Percentiles rank a stretch among this genome's conserved stretches.
Conservation (phyloP, 2,329 filamentous ascomycete species). For the Colletotrichum endophyticum region DNA sequence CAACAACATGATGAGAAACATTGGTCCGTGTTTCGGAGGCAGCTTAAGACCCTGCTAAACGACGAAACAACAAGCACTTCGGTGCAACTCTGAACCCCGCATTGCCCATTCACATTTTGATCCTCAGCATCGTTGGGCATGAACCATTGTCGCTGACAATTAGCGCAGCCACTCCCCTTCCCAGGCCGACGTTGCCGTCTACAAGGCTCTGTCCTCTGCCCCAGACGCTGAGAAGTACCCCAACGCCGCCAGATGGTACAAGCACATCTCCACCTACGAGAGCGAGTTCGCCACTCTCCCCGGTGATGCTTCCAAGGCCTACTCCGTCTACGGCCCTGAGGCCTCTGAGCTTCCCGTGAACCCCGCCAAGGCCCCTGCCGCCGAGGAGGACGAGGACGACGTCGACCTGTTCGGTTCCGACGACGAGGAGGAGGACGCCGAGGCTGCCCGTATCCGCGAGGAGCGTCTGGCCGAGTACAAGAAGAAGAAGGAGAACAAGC, state of each 20-base stretch:
- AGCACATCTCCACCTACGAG: constrained; percentile 94
- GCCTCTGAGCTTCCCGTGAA: constrained; percentile 77
- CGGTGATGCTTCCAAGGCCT: constrained; percentile 88
- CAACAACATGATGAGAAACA: constrained; percentile 76
- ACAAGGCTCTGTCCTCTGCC: constrained; percentile 81
- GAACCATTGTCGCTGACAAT: background rate
- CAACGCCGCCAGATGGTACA: constrained; percentile 96
- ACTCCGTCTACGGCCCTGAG: constrained; percentile 92
- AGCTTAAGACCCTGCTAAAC: constrained; percentile 88
- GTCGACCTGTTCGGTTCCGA: constrained; percentile 94
- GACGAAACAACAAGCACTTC: constrained; percentile 74
- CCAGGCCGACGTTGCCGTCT: constrained; percentile 95
- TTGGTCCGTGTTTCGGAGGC: constrained; percentile 97
- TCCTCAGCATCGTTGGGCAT: background rate
- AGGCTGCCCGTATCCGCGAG: constrained; percentile 83
- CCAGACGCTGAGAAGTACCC: constrained; percentile 89
- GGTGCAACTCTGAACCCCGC: constrained; percentile 73
- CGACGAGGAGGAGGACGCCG: constrained; percentile 92
- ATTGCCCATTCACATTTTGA: background rate
- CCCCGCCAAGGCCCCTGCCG: constrained; percentile 81
- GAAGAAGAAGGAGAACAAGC: constrained; percentile 95
- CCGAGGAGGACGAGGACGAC: constrained; percentile 77
- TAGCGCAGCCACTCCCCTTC: constrained; percentile 66
- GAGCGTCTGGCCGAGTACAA: constrained; percentile 92
- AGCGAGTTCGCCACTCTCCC: constrained; percentile 89